Percentiles rank a stretch among this genome's conserved stretches.
These are phyloP conservation scores for Myxozyma vanderwaltii DNA, from an alignment of 805 yeast species.

Conservation along the genomic window DNA sequence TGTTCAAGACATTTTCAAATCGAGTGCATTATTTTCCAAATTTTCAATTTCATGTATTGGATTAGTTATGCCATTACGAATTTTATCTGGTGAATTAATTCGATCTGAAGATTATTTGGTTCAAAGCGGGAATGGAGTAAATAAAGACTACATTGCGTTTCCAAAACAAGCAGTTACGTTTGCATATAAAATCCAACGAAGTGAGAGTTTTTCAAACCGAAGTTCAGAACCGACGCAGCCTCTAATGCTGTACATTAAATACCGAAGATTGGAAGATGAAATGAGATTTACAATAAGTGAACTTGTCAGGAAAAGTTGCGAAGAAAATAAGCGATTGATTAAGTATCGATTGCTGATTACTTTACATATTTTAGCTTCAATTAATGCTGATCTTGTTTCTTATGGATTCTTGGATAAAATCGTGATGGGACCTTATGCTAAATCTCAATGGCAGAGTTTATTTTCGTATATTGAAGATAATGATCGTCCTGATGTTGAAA, in stretches of 20 bases:
- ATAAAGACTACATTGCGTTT: slow-evolving; percentile 52
- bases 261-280: slow-evolving; percentile 37
- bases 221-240: slow-evolving; percentile 3
- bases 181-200: slow-evolving; percentile 55
- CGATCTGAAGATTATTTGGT: slow-evolving; percentile 42
- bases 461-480: slow-evolving; percentile 11
- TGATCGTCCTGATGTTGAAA: slow-evolving; percentile 15
- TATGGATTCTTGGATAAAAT: slow-evolving; percentile 27
- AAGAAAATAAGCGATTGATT: background rate
- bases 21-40: slow-evolving; percentile 59
- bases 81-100: slow-evolving; percentile 49
- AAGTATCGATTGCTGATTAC: slow-evolving; percentile 17
- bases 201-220: slow-evolving; percentile 15
- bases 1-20: slow-evolving; percentile 75
- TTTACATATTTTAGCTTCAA: slow-evolving; percentile 11
- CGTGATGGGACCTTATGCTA: slow-evolving; percentile 12
- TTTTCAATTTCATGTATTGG: slow-evolving; percentile 68
- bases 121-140: slow-evolving; percentile 24
- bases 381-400: slow-evolving; percentile 11
- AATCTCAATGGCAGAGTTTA: slow-evolving; percentile 15
- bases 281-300: slow-evolving; percentile 32
- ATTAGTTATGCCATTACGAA: slow-evolving; percentile 54
- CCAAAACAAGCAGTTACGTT: slow-evolving; percentile 71
- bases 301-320: slow-evolving; percentile 14
- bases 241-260: slow-evolving; percentile 40